phyloP scores from a whole-genome alignment of 1,139 yeast genomes.

The Suhomyces terraborum region DNA sequence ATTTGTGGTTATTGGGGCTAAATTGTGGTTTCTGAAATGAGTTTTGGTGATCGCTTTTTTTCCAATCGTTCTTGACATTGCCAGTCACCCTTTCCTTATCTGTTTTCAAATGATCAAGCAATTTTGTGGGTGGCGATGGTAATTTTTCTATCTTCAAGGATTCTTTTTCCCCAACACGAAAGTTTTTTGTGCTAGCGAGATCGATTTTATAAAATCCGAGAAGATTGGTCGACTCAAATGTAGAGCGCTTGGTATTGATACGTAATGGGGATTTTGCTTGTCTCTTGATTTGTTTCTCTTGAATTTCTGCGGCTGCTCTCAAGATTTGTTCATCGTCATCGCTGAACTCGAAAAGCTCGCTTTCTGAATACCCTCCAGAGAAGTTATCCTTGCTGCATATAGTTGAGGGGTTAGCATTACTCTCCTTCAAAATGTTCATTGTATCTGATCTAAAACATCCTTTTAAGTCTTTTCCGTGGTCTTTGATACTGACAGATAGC shows the following conservation, averaged over 20 bases:
- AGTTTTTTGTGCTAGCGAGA: conserved; percentile 4
- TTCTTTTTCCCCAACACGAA: not conserved
- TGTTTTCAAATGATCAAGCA: not conserved
- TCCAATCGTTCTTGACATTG: no score
- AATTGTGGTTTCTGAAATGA: not conserved
- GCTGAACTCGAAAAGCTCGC: conserved; percentile 16
- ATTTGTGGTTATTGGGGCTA: not conserved
- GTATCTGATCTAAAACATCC: not conserved
- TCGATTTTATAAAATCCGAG: conserved; percentile 11
- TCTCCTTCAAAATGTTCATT: not conserved
- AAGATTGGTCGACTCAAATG: conserved; percentile 5
- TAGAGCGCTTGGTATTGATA: not conserved
- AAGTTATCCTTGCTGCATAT: no score
- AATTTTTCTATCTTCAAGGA: not conserved
- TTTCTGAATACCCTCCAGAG: not conserved
- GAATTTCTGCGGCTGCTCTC: conserved; percentile 13
- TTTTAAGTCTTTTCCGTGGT: no score
- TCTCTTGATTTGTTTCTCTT: conserved; percentile 3
- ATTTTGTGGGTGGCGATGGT: not conserved
- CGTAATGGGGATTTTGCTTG: conserved; percentile 6
- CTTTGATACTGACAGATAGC: not conserved
- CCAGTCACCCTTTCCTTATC: not conserved
- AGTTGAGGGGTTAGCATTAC: not conserved
- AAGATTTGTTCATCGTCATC: conserved; percentile 16
- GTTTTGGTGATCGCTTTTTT: not conserved